Evolutionary conservation across 2,329 filamentous ascomycete genomes (phyloP).

Genomic region (Rhinocladiella similis): DNA sequence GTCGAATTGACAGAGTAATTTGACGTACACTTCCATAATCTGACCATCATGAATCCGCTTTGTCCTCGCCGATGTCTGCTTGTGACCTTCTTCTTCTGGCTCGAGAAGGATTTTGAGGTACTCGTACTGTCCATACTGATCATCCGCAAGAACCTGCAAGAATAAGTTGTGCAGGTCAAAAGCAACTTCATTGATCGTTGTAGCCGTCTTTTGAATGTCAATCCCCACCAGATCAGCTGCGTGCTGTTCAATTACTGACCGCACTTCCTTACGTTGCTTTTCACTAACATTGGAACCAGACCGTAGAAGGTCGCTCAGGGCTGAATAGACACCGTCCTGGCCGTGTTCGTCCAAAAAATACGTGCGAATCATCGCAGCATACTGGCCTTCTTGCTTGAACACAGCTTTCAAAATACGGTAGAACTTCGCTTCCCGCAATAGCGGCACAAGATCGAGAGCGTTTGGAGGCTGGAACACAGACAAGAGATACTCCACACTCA

Average conservation of each 20-base stretch:
- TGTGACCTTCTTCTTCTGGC: slow-evolving; percentile 29
- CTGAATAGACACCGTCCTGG: slow-evolving; percentile 72
- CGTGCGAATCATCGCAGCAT: slow-evolving; percentile 71
- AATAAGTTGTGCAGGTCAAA: slow-evolving; percentile 67
- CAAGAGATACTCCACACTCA: slow-evolving; percentile 94
- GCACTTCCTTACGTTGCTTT: slow-evolving; percentile 78
- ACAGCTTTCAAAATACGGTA: slow-evolving; percentile 89
- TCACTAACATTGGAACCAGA: slow-evolving; percentile 62
- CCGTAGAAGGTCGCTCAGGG: slow-evolving; percentile 73
- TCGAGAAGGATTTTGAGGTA: slow-evolving; percentile 79
- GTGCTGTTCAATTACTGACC: slow-evolving; percentile 67
- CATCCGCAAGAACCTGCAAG: slow-evolving; percentile 61
- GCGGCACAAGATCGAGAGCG: slow-evolving; percentile 70
- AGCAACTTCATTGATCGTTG: slow-evolving; percentile 62
- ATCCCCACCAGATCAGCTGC: slow-evolving; percentile 67
- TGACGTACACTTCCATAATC: slow-evolving; percentile 81
- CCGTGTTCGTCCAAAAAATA: slow-evolving; percentile 86
- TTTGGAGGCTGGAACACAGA: slow-evolving; percentile 92
- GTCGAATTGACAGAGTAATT: slow-evolving; percentile 86
- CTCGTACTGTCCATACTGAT: slow-evolving; percentile 67
- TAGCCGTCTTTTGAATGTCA: slow-evolving; percentile 65
- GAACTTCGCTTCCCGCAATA: slow-evolving; percentile 79
- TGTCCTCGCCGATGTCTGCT: slow-evolving; percentile 5
- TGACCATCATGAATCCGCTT: slow-evolving; percentile 44
- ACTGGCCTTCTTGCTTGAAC: slow-evolving; percentile 78